Evolutionary conservation across 805 yeast species (phyloP), one percentile per base, ranked within the genome.

Genomic region (Huiozyma naganishii): DNA sequence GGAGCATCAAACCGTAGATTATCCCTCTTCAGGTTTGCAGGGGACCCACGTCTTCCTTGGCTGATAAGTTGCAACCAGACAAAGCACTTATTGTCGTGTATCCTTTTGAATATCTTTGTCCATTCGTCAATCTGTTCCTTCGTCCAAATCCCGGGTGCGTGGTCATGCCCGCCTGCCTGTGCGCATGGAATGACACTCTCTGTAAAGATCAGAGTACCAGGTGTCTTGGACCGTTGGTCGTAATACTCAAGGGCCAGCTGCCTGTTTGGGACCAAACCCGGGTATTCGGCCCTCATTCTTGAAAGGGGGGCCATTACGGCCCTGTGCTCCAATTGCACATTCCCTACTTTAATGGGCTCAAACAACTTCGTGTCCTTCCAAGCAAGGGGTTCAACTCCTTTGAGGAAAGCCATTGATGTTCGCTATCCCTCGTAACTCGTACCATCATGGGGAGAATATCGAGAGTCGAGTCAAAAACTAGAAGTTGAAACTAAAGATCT

Each of bases 191-290:
- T 66, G 0, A 80, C 70, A 3, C 76, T 84, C 53, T 80, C 86
- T 6, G 80, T 61, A 48, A 76, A 69, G 32, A 79, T 50, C 43
- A 81, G 56, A 13, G 83, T 71, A 7, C 85, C 85, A 11, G 74
- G 73, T 41, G 59, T 58, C 37, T 61, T 52, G 0, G 84, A 69
- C 47, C 83, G 65, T 49, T 76, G 74, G 12, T 55, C 65, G 52
- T 80, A 80, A 58, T 79, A 77, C 46, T 70, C 63, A 8, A 59
- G 52, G 47, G 68, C 61, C 40, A 72, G 64, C 29, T 71, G 74
- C 32, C 38, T 48, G 10, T 73, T 65, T 8, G 75, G 68, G 12
- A 61, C 56, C 51, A 61, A 61, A n/a, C 65, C 69, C 1, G 58
- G 61, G 10, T 58, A 52, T 7, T 43, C 45, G 30, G 67, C 65